Conservation (phyloP, 2,329 filamentous ascomycete genomes). For the Simplicillium aogashimaense region DNA sequence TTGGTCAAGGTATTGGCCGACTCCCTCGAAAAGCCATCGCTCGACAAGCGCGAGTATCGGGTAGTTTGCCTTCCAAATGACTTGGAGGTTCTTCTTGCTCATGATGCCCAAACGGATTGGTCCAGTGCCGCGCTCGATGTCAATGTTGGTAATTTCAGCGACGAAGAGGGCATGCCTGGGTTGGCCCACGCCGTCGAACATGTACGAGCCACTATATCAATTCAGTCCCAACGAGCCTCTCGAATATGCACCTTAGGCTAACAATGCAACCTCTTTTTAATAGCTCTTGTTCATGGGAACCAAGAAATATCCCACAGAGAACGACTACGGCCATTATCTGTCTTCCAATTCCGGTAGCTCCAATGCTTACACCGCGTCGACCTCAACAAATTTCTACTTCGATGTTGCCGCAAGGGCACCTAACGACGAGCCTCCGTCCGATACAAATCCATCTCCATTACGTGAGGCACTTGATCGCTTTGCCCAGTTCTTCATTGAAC, state of each 20-base stretch:
- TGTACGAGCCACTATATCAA: constrained; percentile 28
- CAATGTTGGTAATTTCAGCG: constrained; percentile 91
- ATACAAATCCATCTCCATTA: constrained; percentile 49
- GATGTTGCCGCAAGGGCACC: constrained; percentile 76
- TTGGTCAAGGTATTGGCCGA: constrained; percentile 47
- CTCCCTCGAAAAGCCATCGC: constrained; percentile 66
- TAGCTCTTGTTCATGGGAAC: constrained; percentile 94
- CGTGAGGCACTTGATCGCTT: constrained; percentile 83
- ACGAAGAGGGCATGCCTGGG: constrained; percentile 81
- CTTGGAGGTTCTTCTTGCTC: constrained; percentile 83
- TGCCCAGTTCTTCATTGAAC: constrained; percentile 86
- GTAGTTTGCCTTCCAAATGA: constrained; percentile 79
- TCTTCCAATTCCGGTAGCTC: constrained; percentile 82
- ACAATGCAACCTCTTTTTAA: background rate
- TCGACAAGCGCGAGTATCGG: constrained; percentile 81
- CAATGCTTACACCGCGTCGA: constrained; percentile 89
- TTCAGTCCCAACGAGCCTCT: constrained; percentile 10
- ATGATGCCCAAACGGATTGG: constrained; percentile 93
- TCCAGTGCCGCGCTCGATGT: constrained; percentile 92
- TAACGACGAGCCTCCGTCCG: constrained; percentile 46
- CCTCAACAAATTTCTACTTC: constrained; percentile 97
- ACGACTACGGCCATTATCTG: constrained; percentile 91
- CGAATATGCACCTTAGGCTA: background rate
- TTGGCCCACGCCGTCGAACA: constrained; percentile 96
- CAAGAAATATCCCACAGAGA: constrained; percentile 92